These are phyloP conservation scores for Plantago coronopus DNA, from an alignment of 305 asterid genomes.

Conservation along the genomic window DNA sequence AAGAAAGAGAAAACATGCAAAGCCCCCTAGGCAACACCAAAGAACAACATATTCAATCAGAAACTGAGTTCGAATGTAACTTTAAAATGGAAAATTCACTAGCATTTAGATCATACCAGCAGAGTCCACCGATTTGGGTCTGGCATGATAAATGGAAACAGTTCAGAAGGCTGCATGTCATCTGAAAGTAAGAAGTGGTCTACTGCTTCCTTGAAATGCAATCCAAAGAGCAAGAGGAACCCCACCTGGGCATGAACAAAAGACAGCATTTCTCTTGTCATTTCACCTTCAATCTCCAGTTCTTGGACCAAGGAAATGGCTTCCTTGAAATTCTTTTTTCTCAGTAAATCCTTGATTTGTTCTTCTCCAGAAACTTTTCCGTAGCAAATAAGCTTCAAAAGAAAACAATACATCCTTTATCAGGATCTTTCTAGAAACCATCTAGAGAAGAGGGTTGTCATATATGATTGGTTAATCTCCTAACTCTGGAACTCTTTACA, in stretches of 20 bases:
- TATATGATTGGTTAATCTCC: constrained; percentile 11
- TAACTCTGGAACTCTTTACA: constrained; percentile 6
- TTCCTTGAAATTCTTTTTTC: constrained; percentile 76
- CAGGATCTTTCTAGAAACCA: constrained; percentile 21
- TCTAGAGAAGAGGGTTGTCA: neutral
- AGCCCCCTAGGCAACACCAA: too few species aligned
- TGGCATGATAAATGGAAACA: constrained; percentile 88
- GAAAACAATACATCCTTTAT: constrained; percentile 21
- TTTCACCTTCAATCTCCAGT: constrained; percentile 79
- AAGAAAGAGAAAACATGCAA: too few species aligned
- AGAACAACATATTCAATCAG: too few species aligned
- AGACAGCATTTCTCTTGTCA: constrained; percentile 73
- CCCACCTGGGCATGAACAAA: constrained; percentile 93
- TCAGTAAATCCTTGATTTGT: constrained; percentile 74
- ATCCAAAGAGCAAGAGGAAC: constrained; percentile 83
- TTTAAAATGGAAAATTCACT: too few species aligned
- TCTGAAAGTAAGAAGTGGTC: constrained; percentile 91
- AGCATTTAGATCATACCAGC: constrained; percentile 48
- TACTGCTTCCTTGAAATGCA: constrained; percentile 92
- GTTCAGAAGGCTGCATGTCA: constrained; percentile 91
- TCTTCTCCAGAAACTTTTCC: constrained; percentile 81
- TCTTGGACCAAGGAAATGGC: constrained; percentile 81
- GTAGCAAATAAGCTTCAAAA: constrained; percentile 72
- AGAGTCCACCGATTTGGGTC: constrained; percentile 98
- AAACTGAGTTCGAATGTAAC: too few species aligned